A percentile compares a stretch with the other conserved stretches of the same genome.
These are phyloP conservation scores for Fraxinus greggii DNA, from an alignment of 305 asterid genomes.

Conservation along the genomic window DNA sequence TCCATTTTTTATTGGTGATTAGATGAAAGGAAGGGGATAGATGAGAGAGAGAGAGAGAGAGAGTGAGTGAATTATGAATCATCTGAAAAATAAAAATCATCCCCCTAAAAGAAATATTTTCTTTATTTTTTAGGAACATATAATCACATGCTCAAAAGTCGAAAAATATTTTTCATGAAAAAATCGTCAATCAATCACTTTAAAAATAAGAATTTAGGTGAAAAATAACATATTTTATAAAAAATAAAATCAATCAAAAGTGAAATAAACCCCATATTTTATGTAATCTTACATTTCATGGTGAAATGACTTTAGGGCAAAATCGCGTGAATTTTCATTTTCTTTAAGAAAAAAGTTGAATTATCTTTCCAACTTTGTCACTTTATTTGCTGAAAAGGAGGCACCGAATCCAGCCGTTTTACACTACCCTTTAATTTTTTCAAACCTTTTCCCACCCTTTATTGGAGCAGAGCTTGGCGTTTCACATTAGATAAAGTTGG, in stretches of 20 bases:
- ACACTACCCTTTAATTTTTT: neutral
- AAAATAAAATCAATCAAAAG: too few relatives aligned
- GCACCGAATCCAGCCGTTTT: constrained; percentile 7
- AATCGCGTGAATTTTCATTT: constrained; percentile 20
- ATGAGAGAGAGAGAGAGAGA: too few relatives aligned
- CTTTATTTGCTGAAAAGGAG: constrained; percentile 1
- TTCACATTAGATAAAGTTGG: neutral
- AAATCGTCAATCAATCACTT: neutral
- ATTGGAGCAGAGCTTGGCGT: neutral
- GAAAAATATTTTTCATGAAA: too few relatives aligned
- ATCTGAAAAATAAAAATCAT: neutral
- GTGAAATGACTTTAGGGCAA: constrained; percentile 9
- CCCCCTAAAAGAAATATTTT: neutral
- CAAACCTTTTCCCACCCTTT: neutral
- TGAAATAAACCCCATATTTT: neutral
- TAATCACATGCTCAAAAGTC: too few relatives aligned
- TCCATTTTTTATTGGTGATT: too few relatives aligned
- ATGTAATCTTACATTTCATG: neutral
- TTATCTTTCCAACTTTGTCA: neutral
- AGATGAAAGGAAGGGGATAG: too few relatives aligned
- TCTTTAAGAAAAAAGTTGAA: constrained; percentile 5
- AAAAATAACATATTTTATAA: too few relatives aligned
- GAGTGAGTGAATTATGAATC: too few relatives aligned
- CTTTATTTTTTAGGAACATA: neutral
- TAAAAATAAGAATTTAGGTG: too few relatives aligned